Conservation (phyloP, 1,284 basidiomycete species). For the Ustilago crameri region DNA sequence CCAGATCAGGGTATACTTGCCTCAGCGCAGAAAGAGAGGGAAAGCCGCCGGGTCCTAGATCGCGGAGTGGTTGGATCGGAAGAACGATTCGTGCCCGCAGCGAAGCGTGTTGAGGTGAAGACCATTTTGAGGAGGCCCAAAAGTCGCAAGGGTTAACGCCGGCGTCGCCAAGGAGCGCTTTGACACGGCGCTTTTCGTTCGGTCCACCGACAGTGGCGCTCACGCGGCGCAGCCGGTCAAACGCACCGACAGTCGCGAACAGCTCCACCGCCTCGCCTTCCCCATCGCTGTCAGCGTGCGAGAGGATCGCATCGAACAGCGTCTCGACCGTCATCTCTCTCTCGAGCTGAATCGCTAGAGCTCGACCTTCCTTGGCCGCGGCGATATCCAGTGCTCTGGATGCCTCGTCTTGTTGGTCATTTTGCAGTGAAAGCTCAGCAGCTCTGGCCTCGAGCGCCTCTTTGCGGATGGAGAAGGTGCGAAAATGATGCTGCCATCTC, state of each 20-base stretch:
- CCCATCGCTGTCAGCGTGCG: not conserved
- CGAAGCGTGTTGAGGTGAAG: too few relatives aligned
- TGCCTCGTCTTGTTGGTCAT: conserved; percentile 29
- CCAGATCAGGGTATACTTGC: conserved; percentile 33
- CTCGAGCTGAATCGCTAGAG: conserved; percentile 44
- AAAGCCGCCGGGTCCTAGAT: conserved; percentile 1
- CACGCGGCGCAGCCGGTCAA: conserved; percentile 37
- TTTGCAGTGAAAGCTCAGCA: conserved; percentile 30
- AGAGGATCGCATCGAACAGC: conserved; percentile 41
- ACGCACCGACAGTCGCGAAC: conserved; percentile 37
- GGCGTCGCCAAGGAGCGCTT: conserved; percentile 31
- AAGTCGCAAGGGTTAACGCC: conserved; percentile 27
- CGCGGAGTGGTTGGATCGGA: too few relatives aligned
- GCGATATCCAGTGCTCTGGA: conserved; percentile 27
- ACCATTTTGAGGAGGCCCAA: conserved; percentile 36
- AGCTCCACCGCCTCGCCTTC: conserved; percentile 13
- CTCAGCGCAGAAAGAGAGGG: conserved; percentile 18
- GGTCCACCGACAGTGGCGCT: conserved; percentile 44
- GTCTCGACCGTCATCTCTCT: conserved; percentile 45
- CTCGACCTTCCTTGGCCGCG: conserved; percentile 37
- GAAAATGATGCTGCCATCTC: conserved; percentile 35
- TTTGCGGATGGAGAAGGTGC: conserved; percentile 43
- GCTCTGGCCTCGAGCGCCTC: conserved; percentile 42
- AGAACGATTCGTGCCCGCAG: too few relatives aligned
- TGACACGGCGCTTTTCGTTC: conserved; percentile 43